Evolutionary conservation across 148 eudicot species (phyloP).

Genomic region (Camellia japonica): DNA sequence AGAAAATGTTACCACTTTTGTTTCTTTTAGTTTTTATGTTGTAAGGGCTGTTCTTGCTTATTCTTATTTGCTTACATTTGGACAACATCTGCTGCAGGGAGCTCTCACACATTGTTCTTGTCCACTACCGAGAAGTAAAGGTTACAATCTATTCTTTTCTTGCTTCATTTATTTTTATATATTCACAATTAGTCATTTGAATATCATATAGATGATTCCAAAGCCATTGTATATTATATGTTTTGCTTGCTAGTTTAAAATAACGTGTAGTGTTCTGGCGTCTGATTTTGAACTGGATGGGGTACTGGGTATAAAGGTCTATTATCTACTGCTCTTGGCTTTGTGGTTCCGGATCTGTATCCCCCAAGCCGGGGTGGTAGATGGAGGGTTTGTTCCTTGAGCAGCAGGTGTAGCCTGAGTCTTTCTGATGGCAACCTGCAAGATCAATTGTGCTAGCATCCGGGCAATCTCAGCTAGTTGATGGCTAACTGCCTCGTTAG

Average conservation of each 20-base stretch:
- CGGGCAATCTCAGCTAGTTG: too few relatives aligned
- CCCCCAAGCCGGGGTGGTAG: too few relatives aligned
- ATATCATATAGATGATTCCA: background rate
- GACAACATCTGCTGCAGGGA: constrained; percentile 43
- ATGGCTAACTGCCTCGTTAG: too few relatives aligned
- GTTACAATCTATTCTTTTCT: constrained; percentile 21
- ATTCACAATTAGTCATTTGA: background rate
- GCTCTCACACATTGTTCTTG: constrained; percentile 62
- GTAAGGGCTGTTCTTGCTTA: background rate
- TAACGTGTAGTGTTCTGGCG: background rate
- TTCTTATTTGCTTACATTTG: constrained; percentile 20
- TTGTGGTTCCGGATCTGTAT: too few relatives aligned
- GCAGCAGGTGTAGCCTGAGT: too few relatives aligned
- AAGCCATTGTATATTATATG: background rate
- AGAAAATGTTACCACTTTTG: background rate
- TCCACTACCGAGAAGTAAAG: constrained; percentile 72
- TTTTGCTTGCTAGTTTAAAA: background rate
- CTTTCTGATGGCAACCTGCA: too few relatives aligned
- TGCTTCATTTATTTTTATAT: background rate
- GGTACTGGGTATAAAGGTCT: too few relatives aligned
- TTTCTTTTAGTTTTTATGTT: background rate
- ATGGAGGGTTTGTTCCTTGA: too few relatives aligned
- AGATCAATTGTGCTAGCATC: too few relatives aligned
- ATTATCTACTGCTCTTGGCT: too few relatives aligned
- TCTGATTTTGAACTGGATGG: too few relatives aligned